Evolutionary conservation across 1,284 basidiomycete genomes (phyloP), one percentile per base, ranked within the genome.

Genomic region (Lignosus rhinocerotis): DNA sequence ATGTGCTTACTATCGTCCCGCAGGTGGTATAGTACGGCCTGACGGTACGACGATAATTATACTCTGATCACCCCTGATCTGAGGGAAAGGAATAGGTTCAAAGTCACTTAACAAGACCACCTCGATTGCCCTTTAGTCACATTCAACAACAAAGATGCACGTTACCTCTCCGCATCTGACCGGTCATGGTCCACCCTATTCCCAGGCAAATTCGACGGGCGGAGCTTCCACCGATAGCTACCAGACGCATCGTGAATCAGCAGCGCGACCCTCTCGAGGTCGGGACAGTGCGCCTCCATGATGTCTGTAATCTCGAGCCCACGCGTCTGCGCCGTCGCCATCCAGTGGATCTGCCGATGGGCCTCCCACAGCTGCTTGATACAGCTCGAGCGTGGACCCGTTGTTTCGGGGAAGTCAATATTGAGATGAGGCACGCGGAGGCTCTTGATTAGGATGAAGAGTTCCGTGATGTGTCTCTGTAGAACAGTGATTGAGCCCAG

Each of bases 221-320:
- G 54, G 47, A 48, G 44, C 30, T 48, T 32, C 54, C 47, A 56
- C 54, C 54, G 50, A 32, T 44, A 56, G 41, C 54, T 56, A 36
- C 54, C 53, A 14, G 47, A n/a, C 39, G 53, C 38, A n/a, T 55
- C 53, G 39, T 55, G 47, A 9, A 43, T 19, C 30, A 55, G 47
- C n/a, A 55, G n/a, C 16, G 17, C 46, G 6, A 42, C 53, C 8
- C 14, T 25, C 53, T 55, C 47, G 33, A 55, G 53, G 46, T 25
- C 47, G 25, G 47, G 25, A 33, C 53, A 55, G 19, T 43, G 38
- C 46, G 53, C 38, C 41, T 43, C 47, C 25, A 55, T 31, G 30
- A 48, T 19, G 39, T 55, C 48, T 10, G 41, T 48, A 33, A 56
- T 8, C 16, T 50, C 54, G 25, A 48, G 17, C 19, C 46, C 53